Evolutionary conservation across 2,329 filamentous ascomycete species (phyloP), one percentile per base, ranked within the genome.

Genomic region (Xylariaceae sp.): DNA sequence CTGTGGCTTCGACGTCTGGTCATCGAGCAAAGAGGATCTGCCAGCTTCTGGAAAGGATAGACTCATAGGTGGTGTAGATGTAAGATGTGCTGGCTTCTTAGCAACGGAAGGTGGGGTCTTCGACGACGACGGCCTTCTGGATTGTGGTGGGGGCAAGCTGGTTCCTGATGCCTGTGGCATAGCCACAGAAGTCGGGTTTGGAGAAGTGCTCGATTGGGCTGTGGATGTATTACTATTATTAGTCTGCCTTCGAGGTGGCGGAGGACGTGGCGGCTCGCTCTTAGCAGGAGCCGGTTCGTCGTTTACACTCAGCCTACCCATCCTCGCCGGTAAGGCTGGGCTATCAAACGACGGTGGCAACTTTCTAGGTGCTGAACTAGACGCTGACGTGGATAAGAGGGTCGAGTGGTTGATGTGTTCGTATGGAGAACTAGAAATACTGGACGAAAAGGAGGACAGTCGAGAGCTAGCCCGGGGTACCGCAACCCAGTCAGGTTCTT

Each of bases 401-500:
- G 69, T 72, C 2, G 80, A 79, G 49, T 79, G 71, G 56, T 75
- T 77, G 54, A 83, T 74, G 54, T 83, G 78, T 60, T 84, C 81
- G 59, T 80, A 84, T 1, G 79, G 80, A 26, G 79, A 84, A 51
- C 76, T 81, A 7, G 80, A 83, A 56, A 84, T 76, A 35, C 59
- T 60, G 65, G 77, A 82, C 2, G 78, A 81, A 57, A 76, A 75
- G 0, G 79, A 74, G 0, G 79, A 80, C 32, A 80, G 69, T 39
- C 78, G 76, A 12, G 80, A 80, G 42, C 76, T 74, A 2, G 77
- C 73, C 34, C 80, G 73, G 27, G 82, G 78, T 4, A 86, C 75
- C 3, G 79, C 79, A 42, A 95, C 83, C 94, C 94, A 97, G 65
- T 96, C 91, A 7, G 86, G 82, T 69, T 95, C 89, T 34, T 86